phyloP scores from a whole-genome alignment of 164 flowering plant genomes.

The Pachysandra terminalis region DNA sequence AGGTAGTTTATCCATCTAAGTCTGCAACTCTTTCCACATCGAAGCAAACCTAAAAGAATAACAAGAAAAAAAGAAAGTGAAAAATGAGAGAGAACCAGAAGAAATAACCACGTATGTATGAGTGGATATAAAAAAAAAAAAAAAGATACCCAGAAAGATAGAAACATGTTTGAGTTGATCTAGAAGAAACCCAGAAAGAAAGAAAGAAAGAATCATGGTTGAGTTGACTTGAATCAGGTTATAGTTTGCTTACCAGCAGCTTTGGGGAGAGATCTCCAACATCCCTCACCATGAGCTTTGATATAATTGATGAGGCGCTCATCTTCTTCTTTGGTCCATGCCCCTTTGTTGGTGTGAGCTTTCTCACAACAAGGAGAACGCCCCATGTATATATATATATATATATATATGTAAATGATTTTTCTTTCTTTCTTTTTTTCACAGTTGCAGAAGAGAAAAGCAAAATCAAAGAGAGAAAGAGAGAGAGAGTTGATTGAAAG shows the following conservation, averaged over 20 bases:
- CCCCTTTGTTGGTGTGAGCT: constrained; percentile 87
- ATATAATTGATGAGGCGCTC: constrained; percentile 68
- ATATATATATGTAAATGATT: no score
- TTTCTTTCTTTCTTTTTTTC: no score
- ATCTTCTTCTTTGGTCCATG: constrained; percentile 89
- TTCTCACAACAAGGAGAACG: constrained; percentile 87
- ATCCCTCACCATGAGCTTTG: constrained; percentile 72
- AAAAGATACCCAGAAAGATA: not conserved
- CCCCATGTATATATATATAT: constrained; percentile 46
- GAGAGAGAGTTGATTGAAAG: no score
- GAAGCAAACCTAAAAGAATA: constrained; percentile 45
- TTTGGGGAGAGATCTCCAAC: constrained; percentile 89
- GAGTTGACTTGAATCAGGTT: not conserved
- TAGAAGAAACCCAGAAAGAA: no score
- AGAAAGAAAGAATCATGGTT: not conserved
- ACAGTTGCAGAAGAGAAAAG: constrained; percentile 4
- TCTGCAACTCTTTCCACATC: constrained; percentile 83
- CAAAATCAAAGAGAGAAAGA: no score
- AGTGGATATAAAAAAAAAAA: no score
- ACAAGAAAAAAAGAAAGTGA: not conserved
- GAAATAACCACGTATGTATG: no score
- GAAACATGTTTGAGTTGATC: no score
- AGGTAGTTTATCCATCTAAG: constrained; percentile 79
- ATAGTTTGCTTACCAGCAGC: constrained; percentile 51
- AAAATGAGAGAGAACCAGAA: not conserved